These are phyloP conservation scores for Suhomyces canberraensis DNA, from an alignment of 805 yeast genomes.

Conservation along the genomic window DNA sequence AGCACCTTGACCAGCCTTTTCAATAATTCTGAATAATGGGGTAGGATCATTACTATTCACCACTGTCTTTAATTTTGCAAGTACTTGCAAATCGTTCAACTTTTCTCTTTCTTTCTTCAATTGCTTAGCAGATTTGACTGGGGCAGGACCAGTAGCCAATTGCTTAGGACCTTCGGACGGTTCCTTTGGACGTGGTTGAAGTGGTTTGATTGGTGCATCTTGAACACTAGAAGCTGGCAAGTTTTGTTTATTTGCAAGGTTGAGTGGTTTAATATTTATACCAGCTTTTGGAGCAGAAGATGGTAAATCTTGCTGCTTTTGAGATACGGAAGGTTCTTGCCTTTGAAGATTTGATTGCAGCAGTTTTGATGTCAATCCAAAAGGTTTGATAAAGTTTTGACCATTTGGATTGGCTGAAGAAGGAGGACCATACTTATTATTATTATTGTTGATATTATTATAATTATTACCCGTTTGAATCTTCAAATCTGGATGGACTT, in stretches of 20 bases:
- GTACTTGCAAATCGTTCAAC: conserved; percentile 82
- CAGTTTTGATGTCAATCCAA: conserved; percentile 13
- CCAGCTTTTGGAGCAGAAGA: conserved; percentile 3
- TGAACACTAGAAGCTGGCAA: neutral
- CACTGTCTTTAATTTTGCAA: conserved; percentile 77
- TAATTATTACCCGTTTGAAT: conserved; percentile 26
- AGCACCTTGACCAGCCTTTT: conserved; percentile 97
- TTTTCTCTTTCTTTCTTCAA: conserved; percentile 40
- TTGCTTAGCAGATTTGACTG: conserved; percentile 36
- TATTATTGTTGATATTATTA: conserved; percentile 21
- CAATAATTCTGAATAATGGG: conserved; percentile 69
- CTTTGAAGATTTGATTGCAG: conserved; percentile 20
- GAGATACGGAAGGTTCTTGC: conserved; percentile 14
- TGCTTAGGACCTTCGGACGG: conserved; percentile 2
- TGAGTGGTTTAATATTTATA: conserved; percentile 10
- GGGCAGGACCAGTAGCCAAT: conserved; percentile 11
- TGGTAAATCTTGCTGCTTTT: conserved; percentile 28
- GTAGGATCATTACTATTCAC: conserved; percentile 86
- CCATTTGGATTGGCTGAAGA: conserved; percentile 8
- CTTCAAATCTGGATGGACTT: conserved; percentile 29
- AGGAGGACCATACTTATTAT: conserved; percentile 19
- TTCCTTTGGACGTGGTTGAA: conserved; percentile 18
- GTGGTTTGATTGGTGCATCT: conserved; percentile 25
- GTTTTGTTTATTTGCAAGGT: conserved; percentile 6
- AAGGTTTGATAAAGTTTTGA: conserved; percentile 17